Evolutionary conservation across 2,329 filamentous ascomycete species (phyloP).

Genomic region (Apiospora saccharicola): DNA sequence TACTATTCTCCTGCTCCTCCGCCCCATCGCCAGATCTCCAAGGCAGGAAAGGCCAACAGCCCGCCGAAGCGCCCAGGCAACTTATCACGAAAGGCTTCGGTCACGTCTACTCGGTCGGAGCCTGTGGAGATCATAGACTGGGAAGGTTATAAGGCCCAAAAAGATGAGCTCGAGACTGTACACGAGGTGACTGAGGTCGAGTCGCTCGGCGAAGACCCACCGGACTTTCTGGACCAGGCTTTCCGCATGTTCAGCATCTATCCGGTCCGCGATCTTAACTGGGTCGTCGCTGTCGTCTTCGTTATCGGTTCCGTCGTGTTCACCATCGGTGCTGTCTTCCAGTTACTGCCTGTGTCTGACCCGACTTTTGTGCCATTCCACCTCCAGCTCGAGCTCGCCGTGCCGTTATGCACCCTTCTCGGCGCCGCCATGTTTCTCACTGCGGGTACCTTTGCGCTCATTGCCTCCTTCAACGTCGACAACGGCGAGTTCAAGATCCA

Average conservation of each 20-base stretch:
- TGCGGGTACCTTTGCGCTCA: conserved; percentile 23
- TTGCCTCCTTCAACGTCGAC: conserved; percentile 26
- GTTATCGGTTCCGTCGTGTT: conserved; percentile 30
- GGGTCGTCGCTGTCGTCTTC: conserved; percentile 35
- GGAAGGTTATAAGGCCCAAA: conserved; percentile 43
- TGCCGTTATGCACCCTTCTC: conserved; percentile 22
- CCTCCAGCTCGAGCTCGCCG: conserved; percentile 14
- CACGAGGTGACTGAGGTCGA: conserved; percentile 8
- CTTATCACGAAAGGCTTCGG: not conserved
- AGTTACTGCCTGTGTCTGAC: conserved; percentile 11
- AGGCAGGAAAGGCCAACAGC: not conserved
- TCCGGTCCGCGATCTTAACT: conserved; percentile 31
- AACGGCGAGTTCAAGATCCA: conserved; percentile 25
- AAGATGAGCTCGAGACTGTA: conserved; percentile 49
- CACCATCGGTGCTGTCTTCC: conserved; percentile 25
- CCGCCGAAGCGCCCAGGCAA: not conserved
- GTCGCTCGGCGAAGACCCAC: conserved; percentile 1
- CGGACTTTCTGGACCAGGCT: conserved; percentile 25
- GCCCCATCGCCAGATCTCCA: not conserved
- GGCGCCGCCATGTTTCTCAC: conserved; percentile 26
- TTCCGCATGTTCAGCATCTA: conserved; percentile 31
- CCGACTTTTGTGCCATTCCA: conserved; percentile 18
- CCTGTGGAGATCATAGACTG: conserved; percentile 6
- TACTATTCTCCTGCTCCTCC: not conserved
- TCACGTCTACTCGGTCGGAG: not conserved